Base-by-base conservation (phyloP, 441 rosid species). In the Breynia disticha region DNA sequence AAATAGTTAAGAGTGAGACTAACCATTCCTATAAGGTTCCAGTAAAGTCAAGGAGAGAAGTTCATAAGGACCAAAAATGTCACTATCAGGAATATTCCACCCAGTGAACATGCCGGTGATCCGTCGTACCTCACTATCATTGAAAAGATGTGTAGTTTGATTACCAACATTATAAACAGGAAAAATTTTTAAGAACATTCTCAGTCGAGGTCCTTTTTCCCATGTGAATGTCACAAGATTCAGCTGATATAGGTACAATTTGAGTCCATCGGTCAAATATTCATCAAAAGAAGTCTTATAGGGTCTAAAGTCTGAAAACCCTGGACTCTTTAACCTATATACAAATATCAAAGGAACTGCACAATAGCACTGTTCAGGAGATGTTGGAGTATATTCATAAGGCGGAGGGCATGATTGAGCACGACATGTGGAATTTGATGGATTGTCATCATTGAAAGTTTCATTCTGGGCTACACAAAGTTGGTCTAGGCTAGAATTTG, bases 291-390 rank as follows among this genome's bases (percentile, higher is more conserved):
- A 19, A 55, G 44, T 17, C 64, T 12, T 56, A 54, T 86, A 93
- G 47, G 83, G 79, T 46, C 3, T 13, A 54, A 93, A 93, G 46
- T 76, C 74, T 12, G 76, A 67, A 67, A 88, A 71, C 60, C 98
- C 97, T 14, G 98, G 98, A 81, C 97, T 93, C 71, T 93, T 93
- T 71, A 93, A 56, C 61, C 98, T 84, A 61, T 88, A 93, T 56
- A 72, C 93, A 57, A 88, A 67, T 37, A 81, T 66, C 58, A 93
- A 60, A 65, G 98, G 98, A 41, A 75, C 87, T 56, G 88, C 82
- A 64, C 98, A 93, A 66, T 82, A 75, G 72, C 98, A 88, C 6
- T 16, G 49, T 60, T 56, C 42, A 2, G 73, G 76, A 52, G 85
- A 61, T n/a, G 58, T 52, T 56, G 62, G 75, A 19, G 88, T 71